These are phyloP conservation scores for Rhynchospora pubera DNA, from an alignment of 176 grass and related monocot species.

Conservation along the genomic window DNA sequence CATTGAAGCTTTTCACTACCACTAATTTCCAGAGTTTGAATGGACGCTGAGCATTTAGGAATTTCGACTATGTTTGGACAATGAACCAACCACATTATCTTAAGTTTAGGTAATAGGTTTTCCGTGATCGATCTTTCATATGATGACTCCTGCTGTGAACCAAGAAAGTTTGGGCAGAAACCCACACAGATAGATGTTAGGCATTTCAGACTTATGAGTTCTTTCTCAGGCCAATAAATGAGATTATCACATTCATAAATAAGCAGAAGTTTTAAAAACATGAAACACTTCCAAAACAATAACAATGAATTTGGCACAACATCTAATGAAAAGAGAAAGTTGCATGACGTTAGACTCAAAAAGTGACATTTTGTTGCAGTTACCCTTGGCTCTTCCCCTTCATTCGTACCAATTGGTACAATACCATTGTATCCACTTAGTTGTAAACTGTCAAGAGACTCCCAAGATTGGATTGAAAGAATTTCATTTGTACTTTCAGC, in stretches of 20 bases:
- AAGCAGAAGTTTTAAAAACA: not conserved
- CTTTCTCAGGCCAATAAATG: not conserved
- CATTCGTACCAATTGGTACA: not conserved
- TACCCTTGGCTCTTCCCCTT: not conserved
- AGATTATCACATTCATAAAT: not conserved
- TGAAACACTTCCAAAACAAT: too few species aligned
- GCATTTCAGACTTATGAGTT: not conserved
- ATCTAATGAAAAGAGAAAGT: not conserved
- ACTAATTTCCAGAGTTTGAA: too few species aligned
- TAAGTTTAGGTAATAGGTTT: not conserved
- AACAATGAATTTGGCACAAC: too few species aligned
- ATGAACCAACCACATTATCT: not conserved
- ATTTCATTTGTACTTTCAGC: not conserved
- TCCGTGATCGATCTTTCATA: not conserved
- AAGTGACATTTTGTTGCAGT: not conserved
- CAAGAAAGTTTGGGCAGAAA: not conserved
- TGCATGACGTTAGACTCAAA: not conserved
- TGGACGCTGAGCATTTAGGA: too few species aligned
- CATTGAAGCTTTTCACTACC: too few species aligned
- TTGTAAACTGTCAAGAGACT: not conserved
- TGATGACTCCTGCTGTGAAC: not conserved
- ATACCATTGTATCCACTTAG: not conserved
- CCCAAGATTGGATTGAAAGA: not conserved
- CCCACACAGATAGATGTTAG: accelerated
- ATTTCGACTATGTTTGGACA: too few species aligned